Conservation (phyloP, 2,329 filamentous ascomycete species). For the Venturia carpophila region DNA sequence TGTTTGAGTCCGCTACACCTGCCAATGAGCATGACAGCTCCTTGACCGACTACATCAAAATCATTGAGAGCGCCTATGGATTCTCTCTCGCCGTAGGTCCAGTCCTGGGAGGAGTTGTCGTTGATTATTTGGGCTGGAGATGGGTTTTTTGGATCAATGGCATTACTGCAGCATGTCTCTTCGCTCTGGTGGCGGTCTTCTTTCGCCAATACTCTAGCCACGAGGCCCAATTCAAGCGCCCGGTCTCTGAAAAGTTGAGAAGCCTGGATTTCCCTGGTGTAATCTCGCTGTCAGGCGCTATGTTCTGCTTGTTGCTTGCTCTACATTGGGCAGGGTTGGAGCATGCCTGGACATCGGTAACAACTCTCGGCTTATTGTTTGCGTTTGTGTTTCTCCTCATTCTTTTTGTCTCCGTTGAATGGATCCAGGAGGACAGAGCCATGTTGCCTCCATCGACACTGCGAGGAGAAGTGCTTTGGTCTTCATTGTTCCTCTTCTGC, state of each 20-base stretch:
- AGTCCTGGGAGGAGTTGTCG: slow-evolving; percentile 45
- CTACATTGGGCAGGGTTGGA: slow-evolving; percentile 13
- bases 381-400: background rate
- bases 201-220: background rate
- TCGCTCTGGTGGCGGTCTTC: slow-evolving; percentile 39
- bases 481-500: slow-evolving; percentile 54
- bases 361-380: background rate
- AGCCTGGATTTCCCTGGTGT: background rate
- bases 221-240: background rate
- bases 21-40: background rate
- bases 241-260: background rate
- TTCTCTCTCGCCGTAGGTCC: slow-evolving; percentile 47
- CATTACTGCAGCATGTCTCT: slow-evolving; percentile 47
- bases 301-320: slow-evolving; percentile 15
- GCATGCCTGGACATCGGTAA: slow-evolving; percentile 1
- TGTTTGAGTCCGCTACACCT: background rate
- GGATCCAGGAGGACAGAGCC: slow-evolving; percentile 42
- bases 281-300: slow-evolving; percentile 18
- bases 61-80: slow-evolving; percentile 39
- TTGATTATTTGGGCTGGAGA: slow-evolving; percentile 40
- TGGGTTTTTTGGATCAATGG: slow-evolving; percentile 42
- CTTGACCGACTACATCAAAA: slow-evolving; percentile 19
- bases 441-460: slow-evolving; percentile 48
- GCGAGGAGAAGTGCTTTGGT: slow-evolving; percentile 47
- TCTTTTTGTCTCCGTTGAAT: background rate